Conservation (phyloP, 768 basidiomycete genomes). For the Floccularia luteovirens region DNA sequence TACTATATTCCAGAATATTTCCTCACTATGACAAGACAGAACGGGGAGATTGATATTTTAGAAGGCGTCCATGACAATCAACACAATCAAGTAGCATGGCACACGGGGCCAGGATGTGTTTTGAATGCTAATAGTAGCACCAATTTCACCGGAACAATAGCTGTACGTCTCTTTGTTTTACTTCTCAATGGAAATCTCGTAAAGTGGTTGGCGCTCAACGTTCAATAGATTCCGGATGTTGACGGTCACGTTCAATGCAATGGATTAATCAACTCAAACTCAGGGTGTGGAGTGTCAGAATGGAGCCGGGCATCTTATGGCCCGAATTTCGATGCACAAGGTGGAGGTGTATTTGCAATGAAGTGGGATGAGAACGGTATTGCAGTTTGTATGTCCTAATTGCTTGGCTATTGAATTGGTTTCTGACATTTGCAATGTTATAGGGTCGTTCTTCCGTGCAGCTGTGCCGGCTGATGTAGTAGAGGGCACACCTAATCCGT, state of each 20-base stretch:
- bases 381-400: slow-evolving; percentile 62
- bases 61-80: slow-evolving; percentile 82
- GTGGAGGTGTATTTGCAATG: slow-evolving; percentile 86
- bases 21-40: not conserved
- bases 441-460: slow-evolving; percentile 80
- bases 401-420: slow-evolving; percentile 2
- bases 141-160: slow-evolving; percentile 53
- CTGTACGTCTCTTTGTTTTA: not conserved
- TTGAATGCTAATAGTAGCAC: slow-evolving; percentile 44
- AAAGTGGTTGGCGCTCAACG: not conserved
- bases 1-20: not conserved
- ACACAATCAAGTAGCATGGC: slow-evolving; percentile 82
- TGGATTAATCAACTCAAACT: slow-evolving; percentile 43
- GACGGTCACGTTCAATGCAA: slow-evolving; percentile 31
- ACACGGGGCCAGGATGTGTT: slow-evolving; percentile 41
- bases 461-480: slow-evolving; percentile 65
- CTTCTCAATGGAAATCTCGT: not conserved
- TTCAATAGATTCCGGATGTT: not conserved
- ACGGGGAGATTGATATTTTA: slow-evolving; percentile 58
- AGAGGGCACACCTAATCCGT: slow-evolving; percentile 54
- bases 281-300: slow-evolving; percentile 75
- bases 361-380: slow-evolving; percentile 80
- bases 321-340: slow-evolving; percentile 67
- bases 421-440: not conserved
- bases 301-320: slow-evolving; percentile 83